Conservation (phyloP, 345 rosid species). For the Eucalyptus polyanthemos region DNA sequence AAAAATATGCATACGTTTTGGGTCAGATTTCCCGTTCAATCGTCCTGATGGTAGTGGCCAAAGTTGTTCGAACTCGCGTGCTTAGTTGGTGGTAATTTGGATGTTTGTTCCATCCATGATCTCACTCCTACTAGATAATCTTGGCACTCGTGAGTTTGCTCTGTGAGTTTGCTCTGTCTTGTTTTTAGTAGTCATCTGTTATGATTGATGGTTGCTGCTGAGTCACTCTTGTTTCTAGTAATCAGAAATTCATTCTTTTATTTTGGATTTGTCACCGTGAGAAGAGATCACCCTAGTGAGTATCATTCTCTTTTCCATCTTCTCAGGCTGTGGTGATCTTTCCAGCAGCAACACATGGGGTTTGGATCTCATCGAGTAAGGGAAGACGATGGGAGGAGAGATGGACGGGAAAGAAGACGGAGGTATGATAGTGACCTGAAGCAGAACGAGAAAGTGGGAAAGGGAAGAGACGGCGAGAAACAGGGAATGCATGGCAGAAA, state of each 20-base stretch:
- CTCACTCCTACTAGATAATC: neutral
- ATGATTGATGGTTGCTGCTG: neutral
- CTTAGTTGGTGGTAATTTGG: neutral
- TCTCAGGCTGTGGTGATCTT: neutral
- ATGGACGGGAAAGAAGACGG: slow-evolving; percentile 9
- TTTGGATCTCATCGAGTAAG: neutral
- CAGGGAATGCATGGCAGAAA: slow-evolving; percentile 6
- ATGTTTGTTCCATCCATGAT: neutral
- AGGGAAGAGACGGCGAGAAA: neutral
- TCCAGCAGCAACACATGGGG: neutral
- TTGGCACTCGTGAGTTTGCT: neutral
- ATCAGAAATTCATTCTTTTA: neutral
- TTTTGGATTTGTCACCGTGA: too few species aligned
- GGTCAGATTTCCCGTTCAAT: neutral
- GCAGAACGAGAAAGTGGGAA: neutral
- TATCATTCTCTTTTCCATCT: too few species aligned
- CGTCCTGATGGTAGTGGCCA: neutral
- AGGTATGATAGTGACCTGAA: neutral
- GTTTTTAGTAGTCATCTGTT: too few species aligned
- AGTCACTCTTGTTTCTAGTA: neutral
- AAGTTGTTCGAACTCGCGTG: neutral
- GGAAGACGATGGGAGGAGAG: slow-evolving; percentile 4
- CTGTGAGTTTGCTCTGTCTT: too few species aligned
- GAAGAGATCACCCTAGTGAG: too few species aligned
- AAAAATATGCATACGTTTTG: too few species aligned